phyloP scores from a whole-genome alignment of 164 flowering plant species.

The Stephania yunnanensis region DNA sequence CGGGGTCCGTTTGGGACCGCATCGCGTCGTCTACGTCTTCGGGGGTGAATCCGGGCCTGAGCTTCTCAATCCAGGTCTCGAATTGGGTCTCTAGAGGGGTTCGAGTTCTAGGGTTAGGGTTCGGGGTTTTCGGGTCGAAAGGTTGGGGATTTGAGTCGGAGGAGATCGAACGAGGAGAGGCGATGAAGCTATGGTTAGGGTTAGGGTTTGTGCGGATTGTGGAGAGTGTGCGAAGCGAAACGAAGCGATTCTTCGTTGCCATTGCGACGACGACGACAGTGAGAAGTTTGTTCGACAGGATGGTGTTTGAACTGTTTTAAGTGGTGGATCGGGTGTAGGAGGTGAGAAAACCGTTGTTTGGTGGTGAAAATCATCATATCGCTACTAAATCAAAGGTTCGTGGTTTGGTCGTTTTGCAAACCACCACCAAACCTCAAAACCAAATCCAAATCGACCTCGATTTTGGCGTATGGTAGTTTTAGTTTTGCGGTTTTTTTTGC shows the following conservation, averaged over 20 bases:
- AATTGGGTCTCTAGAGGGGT: slow-evolving; percentile 76
- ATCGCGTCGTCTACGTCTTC: slow-evolving; percentile 60
- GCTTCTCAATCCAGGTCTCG: slow-evolving; percentile 61
- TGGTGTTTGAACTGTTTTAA: no score
- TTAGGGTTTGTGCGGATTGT: not conserved
- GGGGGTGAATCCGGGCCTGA: slow-evolving; percentile 73
- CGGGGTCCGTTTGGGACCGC: slow-evolving; percentile 69
- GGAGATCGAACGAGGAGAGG: slow-evolving; percentile 2
- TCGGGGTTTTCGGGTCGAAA: not conserved
- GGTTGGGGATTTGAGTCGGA: not conserved
- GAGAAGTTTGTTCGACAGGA: no score
- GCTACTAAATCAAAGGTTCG: no score
- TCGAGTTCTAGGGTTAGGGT: slow-evolving; percentile 33
- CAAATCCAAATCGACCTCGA: no score
- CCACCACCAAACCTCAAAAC: no score
- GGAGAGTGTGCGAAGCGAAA: not conserved
- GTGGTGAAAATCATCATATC: no score
- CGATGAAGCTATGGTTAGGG: not conserved
- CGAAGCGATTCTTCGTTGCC: not conserved
- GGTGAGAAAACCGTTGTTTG: no score
- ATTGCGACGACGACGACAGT: not conserved
- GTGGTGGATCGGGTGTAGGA: no score
- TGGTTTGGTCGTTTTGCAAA: no score
- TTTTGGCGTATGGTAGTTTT: no score
- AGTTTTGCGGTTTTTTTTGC: no score